A percentile compares a stretch with the other conserved stretches of the same genome.
These are phyloP conservation scores for Tulasnella sp. DNA, from an alignment of 768 basidiomycete genomes.

Conservation along the genomic window DNA sequence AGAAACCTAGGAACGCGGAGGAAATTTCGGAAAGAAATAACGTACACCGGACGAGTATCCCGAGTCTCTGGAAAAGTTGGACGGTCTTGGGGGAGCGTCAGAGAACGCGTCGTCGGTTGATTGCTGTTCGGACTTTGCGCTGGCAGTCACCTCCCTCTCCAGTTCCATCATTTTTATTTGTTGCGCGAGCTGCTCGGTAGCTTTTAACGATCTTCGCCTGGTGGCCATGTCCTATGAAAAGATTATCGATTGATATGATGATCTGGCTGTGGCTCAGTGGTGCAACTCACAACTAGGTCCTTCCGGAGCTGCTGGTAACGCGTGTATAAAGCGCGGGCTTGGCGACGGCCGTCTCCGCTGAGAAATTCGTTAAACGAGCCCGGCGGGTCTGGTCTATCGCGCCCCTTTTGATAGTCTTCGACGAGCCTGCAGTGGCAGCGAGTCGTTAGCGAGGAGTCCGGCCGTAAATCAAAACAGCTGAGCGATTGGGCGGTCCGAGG, in stretches of 20 bases:
- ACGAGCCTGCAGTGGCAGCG: neutral
- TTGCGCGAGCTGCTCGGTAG: neutral
- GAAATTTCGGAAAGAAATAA: neutral
- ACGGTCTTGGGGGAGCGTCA: neutral
- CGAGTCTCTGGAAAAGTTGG: neutral
- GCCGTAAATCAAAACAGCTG: neutral
- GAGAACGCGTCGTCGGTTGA: too few species aligned
- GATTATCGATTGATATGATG: neutral
- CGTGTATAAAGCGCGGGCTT: neutral
- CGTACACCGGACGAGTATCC: neutral
- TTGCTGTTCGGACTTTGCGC: neutral
- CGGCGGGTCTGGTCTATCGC: neutral
- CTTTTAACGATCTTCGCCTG: neutral
- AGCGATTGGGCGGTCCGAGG: neutral
- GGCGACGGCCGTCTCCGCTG: neutral
- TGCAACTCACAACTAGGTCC: neutral
- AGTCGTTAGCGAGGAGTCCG: neutral
- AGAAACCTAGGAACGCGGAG: neutral
- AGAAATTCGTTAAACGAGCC: neutral
- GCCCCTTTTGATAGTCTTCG: neutral
- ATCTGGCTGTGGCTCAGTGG: neutral
- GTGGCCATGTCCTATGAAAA: neutral
- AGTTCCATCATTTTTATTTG: neutral
- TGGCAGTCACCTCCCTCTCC: neutral
- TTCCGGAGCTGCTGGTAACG: neutral